These are phyloP conservation scores for Cucumis cinereus DNA, from an alignment of 306 rosid species.

Conservation along the genomic window DNA sequence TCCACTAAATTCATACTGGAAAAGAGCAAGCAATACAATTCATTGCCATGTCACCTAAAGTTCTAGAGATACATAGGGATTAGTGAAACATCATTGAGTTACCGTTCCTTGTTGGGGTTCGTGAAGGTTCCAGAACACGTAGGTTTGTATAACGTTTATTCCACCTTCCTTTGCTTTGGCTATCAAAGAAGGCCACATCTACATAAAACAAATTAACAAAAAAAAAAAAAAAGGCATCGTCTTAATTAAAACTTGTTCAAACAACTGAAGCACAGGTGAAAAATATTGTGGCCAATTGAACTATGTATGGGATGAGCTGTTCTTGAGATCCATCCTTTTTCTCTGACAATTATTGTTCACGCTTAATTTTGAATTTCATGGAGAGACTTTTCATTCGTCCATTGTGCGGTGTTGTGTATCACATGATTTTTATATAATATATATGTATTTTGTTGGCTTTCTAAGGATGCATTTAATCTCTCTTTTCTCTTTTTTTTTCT, in stretches of 20 bases:
- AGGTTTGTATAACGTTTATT: constrained; percentile 66
- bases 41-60: neutral
- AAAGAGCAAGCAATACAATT: neutral
- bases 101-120: constrained; percentile 69
- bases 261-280: neutral
- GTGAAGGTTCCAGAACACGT: constrained; percentile 89
- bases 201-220: constrained; percentile 1
- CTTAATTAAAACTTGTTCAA: neutral
- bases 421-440: neutral
- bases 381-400: neutral
- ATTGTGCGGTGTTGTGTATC: neutral
- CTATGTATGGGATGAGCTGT: neutral
- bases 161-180: constrained; percentile 78
- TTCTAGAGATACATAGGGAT: neutral
- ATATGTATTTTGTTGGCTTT: too few relatives aligned
- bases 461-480: too few relatives aligned
- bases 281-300: neutral
- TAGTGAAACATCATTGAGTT: neutral
- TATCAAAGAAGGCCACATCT: constrained; percentile 81
- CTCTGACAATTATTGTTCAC: neutral
- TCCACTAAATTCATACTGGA: constrained; percentile 66
- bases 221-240: neutral
- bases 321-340: neutral
- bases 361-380: neutral
- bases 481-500: too few relatives aligned